These are phyloP conservation scores for Ogataea corticis DNA, from an alignment of 805 yeast species.

Conservation along the genomic window DNA sequence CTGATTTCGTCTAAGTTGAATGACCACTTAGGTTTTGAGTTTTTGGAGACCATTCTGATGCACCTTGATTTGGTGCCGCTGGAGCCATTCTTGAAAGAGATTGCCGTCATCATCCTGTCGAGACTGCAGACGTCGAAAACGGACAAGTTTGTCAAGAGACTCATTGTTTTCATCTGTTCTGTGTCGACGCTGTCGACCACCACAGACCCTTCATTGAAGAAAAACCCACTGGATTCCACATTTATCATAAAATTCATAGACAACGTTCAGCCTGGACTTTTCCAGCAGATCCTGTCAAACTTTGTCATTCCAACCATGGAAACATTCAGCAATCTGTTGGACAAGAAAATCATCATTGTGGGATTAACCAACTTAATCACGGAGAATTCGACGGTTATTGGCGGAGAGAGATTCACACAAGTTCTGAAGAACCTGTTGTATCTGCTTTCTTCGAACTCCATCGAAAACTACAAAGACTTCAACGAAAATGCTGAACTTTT, in stretches of 20 bases:
- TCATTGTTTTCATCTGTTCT: constrained; percentile 59
- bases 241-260: constrained; percentile 69
- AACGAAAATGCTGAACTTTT: constrained; percentile 49
- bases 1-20: constrained; percentile 80
- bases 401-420: constrained; percentile 41
- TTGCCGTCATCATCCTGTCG: constrained; percentile 74
- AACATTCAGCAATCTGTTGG: constrained; percentile 41
- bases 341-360: constrained; percentile 47
- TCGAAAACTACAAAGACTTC: constrained; percentile 33
- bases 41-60: constrained; percentile 67
- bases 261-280: constrained; percentile 64
- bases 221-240: constrained; percentile 28
- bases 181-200: constrained; percentile 26
- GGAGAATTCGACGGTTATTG: constrained; percentile 39
- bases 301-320: constrained; percentile 51
- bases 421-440: constrained; percentile 46
- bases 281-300: constrained; percentile 50
- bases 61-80: constrained; percentile 52
- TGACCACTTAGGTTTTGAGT: constrained; percentile 82
- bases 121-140: constrained; percentile 81
- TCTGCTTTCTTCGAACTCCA: constrained; percentile 35
- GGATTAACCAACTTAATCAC: constrained; percentile 49
- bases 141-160: constrained; percentile 72
- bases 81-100: constrained; percentile 60
- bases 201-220: constrained; percentile 25